Base-by-base conservation (phyloP, 2,329 filamentous ascomycete genomes). In the Aspergillus ochraceus region DNA sequence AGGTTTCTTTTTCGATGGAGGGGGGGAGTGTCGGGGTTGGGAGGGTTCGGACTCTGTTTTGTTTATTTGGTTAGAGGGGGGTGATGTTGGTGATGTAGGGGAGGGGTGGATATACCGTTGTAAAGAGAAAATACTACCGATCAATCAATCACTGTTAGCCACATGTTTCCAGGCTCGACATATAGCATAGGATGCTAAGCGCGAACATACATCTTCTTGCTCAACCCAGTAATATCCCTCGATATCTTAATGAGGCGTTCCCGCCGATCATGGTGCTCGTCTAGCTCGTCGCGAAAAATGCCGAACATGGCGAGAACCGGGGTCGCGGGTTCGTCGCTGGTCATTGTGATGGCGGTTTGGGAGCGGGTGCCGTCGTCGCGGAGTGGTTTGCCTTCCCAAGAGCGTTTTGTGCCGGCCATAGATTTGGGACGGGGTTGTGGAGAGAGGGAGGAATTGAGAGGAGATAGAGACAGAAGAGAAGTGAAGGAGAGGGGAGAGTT, bases 201-300 rank as follows among this genome's bases (percentile, higher is more conserved):
- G 24, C 4, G 24, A 24, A 24, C 83, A 79, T 77, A 96, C 92
- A 98, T 96, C 80, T 98, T 99, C 83, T 99, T 99, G 77, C 92
- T 97, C 56, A 92, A 82, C 0, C 92, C 92, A 6, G 95, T 99
- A 60, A 99, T 90, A 75, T 99, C 95, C 63, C 94, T 84, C 9
- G 91, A 96, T 2, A 88, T 89, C 80, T 98, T 99, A 71, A 96
- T 90, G 67, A 97, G 87, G 55, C 90, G 86, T 79, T 97, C 93
- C 58, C 92, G 86, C 17, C 95, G 88, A 77, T 98, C 95, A 76
- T 99, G 91, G 74, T 98, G 94, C 77, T 95, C 87, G 71, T 99
- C 95, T 29, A 99, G 83, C 77, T 97, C 93, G 70, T 89, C 84
- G 54, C 93, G 89, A 74, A 98, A 97, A 8, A 76, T 79, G 75